Evolutionary conservation across 345 rosid genomes (phyloP).

Genomic region (Arabidopsis thaliana): TAIR10.1 NC_003074.8:3181501-3182000

Average conservation of each 20-base stretch:
- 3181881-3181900: background rate
- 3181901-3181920: background rate
- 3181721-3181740: too few species aligned
- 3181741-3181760: too few species aligned
- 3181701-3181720: background rate
- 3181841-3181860: too few species aligned
- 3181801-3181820: too few species aligned
- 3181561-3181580: conserved; percentile 64
- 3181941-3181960: conserved; percentile 22
- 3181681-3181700: background rate
- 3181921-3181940: background rate
- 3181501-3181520: conserved; percentile 58
- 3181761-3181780: too few species aligned
- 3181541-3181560: conserved; percentile 78
- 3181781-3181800: too few species aligned
- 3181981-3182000: conserved; percentile 20
- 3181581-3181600: conserved; percentile 38
- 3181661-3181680: background rate
- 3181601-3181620: conserved; percentile 19
- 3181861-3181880: background rate
- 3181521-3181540: conserved; percentile 49
- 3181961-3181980: conserved; percentile 10
- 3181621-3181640: conserved; percentile 7
- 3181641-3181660: background rate
- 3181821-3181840: too few species aligned